A percentile compares a stretch with the other conserved stretches of the same genome.
phyloP scores from a whole-genome alignment of 169 alveolate genomes.

The Plasmodium adleri region DNA sequence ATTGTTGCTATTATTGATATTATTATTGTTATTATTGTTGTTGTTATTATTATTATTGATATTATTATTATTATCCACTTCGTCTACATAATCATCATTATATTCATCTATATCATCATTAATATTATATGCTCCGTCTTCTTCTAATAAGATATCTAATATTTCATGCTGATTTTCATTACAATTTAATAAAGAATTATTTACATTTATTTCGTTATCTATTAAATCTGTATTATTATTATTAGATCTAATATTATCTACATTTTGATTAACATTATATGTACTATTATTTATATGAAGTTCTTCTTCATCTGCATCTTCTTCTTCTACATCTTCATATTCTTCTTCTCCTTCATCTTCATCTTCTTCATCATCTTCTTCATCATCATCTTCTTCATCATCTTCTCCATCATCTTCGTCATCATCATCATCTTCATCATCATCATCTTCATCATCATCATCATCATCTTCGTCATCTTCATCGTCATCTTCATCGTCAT shows the following conservation, averaged over 20 bases:
- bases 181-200: conserved; percentile 60
- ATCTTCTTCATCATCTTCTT: conserved; percentile 23
- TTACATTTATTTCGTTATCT: conserved; percentile 41
- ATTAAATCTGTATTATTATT: conserved; percentile 46
- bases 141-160: conserved; percentile 60
- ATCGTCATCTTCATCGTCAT: conserved; percentile 63
- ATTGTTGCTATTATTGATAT: neutral
- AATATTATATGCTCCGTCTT: conserved; percentile 75
- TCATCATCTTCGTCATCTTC: conserved; percentile 63
- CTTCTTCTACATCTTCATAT: conserved; percentile 35
- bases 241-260: conserved; percentile 26
- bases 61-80: conserved; percentile 23
- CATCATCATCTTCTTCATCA: conserved; percentile 53
- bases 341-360: conserved; percentile 2
- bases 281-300: conserved; percentile 31
- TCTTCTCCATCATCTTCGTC: conserved; percentile 51
- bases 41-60: neutral
- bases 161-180: conserved; percentile 69
- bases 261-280: conserved; percentile 45
- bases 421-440: conserved; percentile 52
- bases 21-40: neutral
- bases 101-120: conserved; percentile 76
- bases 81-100: conserved; percentile 68
- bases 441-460: conserved; percentile 47
- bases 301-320: conserved; percentile 42